These are phyloP conservation scores for Margaritispora aquatica DNA, from an alignment of 495 filamentous ascomycete species.

Conservation along the genomic window DNA sequence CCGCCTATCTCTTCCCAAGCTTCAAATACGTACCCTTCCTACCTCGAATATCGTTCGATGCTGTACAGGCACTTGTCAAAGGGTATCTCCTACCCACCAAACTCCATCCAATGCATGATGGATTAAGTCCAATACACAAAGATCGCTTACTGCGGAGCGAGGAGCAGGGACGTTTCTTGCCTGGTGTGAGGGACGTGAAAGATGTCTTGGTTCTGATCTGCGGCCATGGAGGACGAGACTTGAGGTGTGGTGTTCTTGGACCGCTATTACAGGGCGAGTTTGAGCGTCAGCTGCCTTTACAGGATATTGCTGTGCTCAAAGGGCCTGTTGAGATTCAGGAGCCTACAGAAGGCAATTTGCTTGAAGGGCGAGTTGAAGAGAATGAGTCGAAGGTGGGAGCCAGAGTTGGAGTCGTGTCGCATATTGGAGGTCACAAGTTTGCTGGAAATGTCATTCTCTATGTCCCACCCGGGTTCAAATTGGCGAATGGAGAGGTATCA, in stretches of 20 bases:
- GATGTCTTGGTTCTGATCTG: constrained; percentile 76
- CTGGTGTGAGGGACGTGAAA: constrained; percentile 49
- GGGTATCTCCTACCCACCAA: constrained; percentile 51
- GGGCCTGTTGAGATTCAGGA: constrained; percentile 28
- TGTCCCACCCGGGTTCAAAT: constrained; percentile 53
- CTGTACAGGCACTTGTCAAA: constrained; percentile 47
- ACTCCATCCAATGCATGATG: constrained; percentile 52
- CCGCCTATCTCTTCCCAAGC: constrained; percentile 66
- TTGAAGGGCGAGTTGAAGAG: constrained; percentile 10
- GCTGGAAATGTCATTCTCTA: constrained; percentile 94
- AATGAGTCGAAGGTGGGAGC: constrained; percentile 25
- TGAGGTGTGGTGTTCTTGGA: constrained; percentile 73
- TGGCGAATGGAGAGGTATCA: constrained; percentile 32
- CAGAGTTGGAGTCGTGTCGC: constrained; percentile 71
- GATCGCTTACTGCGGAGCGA: constrained; percentile 35
- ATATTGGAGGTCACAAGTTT: constrained; percentile 89
- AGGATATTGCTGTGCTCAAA: constrained; percentile 31
- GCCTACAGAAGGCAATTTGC: constrained; percentile 9
- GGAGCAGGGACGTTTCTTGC: constrained; percentile 35
- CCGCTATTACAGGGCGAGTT: constrained; percentile 68
- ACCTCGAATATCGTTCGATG: constrained; percentile 41
- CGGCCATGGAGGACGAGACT: constrained; percentile 73
- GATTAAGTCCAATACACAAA: constrained; percentile 43
- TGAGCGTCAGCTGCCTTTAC: constrained; percentile 35
- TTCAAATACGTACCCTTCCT: constrained; percentile 74